These are phyloP conservation scores for Aphanoascus verrucosus DNA, from an alignment of 2,329 filamentous ascomycete genomes.

Conservation along the genomic window DNA sequence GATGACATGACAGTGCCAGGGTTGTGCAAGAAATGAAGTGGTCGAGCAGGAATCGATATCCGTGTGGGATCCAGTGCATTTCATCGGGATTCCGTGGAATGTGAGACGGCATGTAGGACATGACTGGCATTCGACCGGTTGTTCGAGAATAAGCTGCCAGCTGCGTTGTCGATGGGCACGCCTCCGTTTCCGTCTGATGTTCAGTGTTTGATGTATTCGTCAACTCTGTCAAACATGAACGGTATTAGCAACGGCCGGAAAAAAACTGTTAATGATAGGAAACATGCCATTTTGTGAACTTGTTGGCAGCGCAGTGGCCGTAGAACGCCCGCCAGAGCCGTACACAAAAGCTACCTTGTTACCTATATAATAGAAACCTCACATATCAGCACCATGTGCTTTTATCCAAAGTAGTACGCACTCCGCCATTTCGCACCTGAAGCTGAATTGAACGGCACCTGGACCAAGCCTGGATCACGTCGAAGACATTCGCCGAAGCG, in stretches of 20 bases:
- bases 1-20: constrained; percentile 21
- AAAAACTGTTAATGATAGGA: neutral
- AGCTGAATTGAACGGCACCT: constrained; percentile 10
- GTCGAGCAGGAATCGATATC: constrained; percentile 16
- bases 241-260: neutral
- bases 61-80: neutral
- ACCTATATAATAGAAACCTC: neutral
- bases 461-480: constrained; percentile 13
- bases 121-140: neutral
- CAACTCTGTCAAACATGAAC: neutral
- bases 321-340: neutral
- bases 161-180: neutral
- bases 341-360: constrained; percentile 7
- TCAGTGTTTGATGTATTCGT: neutral
- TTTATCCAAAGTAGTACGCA: neutral
- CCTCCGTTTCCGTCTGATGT: neutral
- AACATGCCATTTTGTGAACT: neutral
- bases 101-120: neutral
- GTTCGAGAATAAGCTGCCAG: neutral
- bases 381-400: too few relatives aligned
- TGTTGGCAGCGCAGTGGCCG: neutral
- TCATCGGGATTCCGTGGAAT: constrained; percentile 5
- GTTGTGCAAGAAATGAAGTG: constrained; percentile 31
- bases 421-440: constrained; percentile 6
- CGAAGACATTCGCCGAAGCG: constrained; percentile 17